These are phyloP conservation scores for Pleurotus djamor DNA, from an alignment of 768 basidiomycete species.

Conservation along the genomic window DNA sequence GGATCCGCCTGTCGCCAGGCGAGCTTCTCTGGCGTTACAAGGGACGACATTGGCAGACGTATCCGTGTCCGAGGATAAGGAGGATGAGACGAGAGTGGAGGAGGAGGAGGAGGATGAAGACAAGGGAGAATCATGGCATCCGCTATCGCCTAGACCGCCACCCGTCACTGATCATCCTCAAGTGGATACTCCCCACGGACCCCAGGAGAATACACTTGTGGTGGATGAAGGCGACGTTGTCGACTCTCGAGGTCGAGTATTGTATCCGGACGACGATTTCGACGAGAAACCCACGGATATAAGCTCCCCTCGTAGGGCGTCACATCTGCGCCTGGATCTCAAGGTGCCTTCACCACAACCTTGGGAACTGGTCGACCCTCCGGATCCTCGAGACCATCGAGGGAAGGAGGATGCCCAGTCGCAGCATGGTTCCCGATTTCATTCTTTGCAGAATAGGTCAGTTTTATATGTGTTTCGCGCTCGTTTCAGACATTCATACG, in stretches of 20 bases:
- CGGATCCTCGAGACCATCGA: slow-evolving; percentile 35
- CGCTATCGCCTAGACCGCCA: slow-evolving; percentile 9
- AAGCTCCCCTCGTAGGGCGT: slow-evolving; percentile 27
- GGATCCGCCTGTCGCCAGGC: background rate
- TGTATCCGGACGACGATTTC: slow-evolving; percentile 20
- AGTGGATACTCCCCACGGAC: background rate
- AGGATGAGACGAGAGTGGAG: background rate
- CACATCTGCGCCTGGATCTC: slow-evolving; percentile 49
- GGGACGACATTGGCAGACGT: background rate
- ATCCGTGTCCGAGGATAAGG: background rate
- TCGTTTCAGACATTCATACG: background rate
- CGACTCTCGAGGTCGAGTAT: slow-evolving; percentile 20
- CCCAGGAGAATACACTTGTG: slow-evolving; percentile 7
- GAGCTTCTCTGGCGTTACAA: slow-evolving; percentile 5
- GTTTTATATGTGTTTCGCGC: slow-evolving; percentile 15
- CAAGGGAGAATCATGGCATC: background rate
- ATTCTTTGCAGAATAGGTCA: slow-evolving; percentile 41
- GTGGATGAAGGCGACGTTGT: slow-evolving; percentile 15
- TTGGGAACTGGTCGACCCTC: slow-evolving; percentile 62
- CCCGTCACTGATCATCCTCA: background rate
- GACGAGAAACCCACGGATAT: slow-evolving; percentile 20
- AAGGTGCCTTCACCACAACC: slow-evolving; percentile 57
- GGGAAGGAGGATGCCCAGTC: slow-evolving; percentile 39
- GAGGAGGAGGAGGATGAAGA: background rate
- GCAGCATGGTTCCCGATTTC: slow-evolving; percentile 37